These are phyloP conservation scores for Colletotrichum sp. DNA, from an alignment of 2,329 filamentous ascomycete genomes.

Conservation along the genomic window DNA sequence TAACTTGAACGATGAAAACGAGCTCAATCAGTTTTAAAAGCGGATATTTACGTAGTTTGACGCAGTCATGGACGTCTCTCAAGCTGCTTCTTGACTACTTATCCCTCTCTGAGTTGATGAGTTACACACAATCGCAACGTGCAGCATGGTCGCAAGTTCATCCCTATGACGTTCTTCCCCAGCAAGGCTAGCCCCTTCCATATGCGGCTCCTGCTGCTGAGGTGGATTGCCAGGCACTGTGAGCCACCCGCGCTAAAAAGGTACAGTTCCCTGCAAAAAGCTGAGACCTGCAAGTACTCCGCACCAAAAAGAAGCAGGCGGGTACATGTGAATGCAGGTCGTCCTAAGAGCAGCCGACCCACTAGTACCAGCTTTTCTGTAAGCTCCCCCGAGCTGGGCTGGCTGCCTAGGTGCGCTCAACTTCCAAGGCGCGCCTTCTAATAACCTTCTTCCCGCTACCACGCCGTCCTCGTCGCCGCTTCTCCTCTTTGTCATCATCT, in stretches of 20 bases:
- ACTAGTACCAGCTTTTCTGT: conserved; percentile 12
- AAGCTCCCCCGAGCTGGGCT: conserved; percentile 9
- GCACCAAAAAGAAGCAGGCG: background rate
- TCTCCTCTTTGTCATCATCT: conserved; percentile 6
- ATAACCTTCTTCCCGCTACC: conserved; percentile 3
- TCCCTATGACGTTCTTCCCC: conserved; percentile 10
- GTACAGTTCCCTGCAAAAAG: background rate
- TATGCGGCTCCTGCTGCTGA: background rate
- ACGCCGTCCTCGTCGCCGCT: background rate
- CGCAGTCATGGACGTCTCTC: background rate
- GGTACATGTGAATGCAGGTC: background rate
- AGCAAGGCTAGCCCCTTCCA: background rate
- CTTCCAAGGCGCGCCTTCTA: conserved; percentile 3
- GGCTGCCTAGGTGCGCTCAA: background rate
- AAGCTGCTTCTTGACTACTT: background rate
- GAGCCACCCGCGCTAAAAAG: background rate
- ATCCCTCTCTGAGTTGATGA: background rate
- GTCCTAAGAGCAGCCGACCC: background rate
- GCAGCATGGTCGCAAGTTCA: background rate
- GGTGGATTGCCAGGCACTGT: background rate
- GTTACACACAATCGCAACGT: background rate
- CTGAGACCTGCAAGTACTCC: background rate
- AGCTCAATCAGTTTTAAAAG: background rate
- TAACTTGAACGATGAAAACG: background rate
- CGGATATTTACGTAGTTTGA: background rate